phyloP scores from a whole-genome alignment of 805 yeast species.

The Zygoascus biomembranicola region DNA sequence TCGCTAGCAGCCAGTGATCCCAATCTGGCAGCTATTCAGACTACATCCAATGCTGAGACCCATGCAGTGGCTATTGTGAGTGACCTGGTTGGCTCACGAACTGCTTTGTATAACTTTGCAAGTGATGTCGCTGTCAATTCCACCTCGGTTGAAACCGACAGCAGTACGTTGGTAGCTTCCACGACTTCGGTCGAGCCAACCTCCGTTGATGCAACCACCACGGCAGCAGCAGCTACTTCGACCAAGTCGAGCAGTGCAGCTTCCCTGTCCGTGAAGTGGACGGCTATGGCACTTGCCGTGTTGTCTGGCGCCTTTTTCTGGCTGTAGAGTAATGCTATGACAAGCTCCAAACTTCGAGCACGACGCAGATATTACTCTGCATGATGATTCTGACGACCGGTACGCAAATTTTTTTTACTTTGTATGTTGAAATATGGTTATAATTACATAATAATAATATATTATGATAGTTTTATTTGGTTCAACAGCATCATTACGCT shows the following conservation, averaged over 20 bases:
- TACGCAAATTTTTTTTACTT: background rate
- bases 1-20: background rate
- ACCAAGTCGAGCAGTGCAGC: background rate
- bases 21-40: slow-evolving; percentile 1
- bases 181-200: slow-evolving; percentile 4
- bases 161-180: background rate
- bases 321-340: background rate
- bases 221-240: slow-evolving; percentile 2
- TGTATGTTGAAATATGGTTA: background rate
- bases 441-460: background rate
- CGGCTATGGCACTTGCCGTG: background rate
- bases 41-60: slow-evolving; percentile 1
- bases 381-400: background rate
- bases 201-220: slow-evolving; percentile 5
- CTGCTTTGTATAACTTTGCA: slow-evolving; percentile 16
- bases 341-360: background rate
- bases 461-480: background rate
- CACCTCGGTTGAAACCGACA: background rate
- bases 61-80: slow-evolving; percentile 7
- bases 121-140: slow-evolving; percentile 3
- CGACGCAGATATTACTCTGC: background rate
- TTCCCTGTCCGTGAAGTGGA: background rate
- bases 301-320: background rate
- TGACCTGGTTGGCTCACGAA: slow-evolving; percentile 6
- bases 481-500: too few relatives aligned